Evolutionary conservation across 345 rosid genomes (phyloP).

Genomic region (Pugionium dolabratum): DNA sequence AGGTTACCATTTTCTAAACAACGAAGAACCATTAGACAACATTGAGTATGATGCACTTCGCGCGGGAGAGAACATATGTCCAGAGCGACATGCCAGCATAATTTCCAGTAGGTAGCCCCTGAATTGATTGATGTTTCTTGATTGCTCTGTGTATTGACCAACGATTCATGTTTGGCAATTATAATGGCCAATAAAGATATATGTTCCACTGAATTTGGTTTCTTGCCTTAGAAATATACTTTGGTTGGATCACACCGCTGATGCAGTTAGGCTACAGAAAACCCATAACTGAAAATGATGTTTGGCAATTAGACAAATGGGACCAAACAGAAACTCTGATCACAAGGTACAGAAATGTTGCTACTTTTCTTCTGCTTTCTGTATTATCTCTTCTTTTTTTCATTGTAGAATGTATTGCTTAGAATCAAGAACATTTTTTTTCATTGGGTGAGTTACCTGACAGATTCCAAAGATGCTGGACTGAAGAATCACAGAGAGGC

Average conservation of each 20-base stretch:
- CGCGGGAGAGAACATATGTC: slow-evolving; percentile 73
- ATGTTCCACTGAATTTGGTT: slow-evolving; percentile 18
- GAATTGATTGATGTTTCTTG: not conserved
- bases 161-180: not conserved
- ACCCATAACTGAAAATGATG: slow-evolving; percentile 88
- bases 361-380: slow-evolving; percentile 24
- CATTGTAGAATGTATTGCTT: not conserved
- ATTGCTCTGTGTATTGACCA: slow-evolving; percentile 2
- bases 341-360: slow-evolving; percentile 49
- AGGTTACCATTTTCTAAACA: slow-evolving; percentile 54
- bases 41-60: slow-evolving; percentile 75
- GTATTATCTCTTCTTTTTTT: no score
- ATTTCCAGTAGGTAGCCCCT: slow-evolving; percentile 71
- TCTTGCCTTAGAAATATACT: slow-evolving; percentile 58
- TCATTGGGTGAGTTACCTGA: slow-evolving; percentile 10
- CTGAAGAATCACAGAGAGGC: slow-evolving; percentile 59
- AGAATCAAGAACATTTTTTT: slow-evolving; percentile 25
- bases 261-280: slow-evolving; percentile 82
- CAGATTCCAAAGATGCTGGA: slow-evolving; percentile 86
- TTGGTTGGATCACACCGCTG: slow-evolving; percentile 89
- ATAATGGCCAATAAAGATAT: not conserved
- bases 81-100: slow-evolving; percentile 70
- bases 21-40: slow-evolving; percentile 52
- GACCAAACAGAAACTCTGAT: slow-evolving; percentile 79
- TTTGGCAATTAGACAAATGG: slow-evolving; percentile 94